phyloP scores from a whole-genome alignment of 2,329 filamentous ascomycete species.

The Pyrenophora seminiperda region DNA sequence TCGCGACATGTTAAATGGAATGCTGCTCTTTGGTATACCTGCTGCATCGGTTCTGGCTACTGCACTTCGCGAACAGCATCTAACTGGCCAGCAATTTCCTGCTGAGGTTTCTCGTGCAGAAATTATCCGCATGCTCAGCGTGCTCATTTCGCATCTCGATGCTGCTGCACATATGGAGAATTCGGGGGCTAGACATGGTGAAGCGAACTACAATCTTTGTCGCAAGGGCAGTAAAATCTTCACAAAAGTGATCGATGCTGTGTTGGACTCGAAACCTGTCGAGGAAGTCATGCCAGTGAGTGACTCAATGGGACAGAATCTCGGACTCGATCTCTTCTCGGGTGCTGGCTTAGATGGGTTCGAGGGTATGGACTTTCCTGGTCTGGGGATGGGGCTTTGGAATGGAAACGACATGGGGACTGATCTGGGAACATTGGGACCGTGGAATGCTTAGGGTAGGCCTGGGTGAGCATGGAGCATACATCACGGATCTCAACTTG shows the following conservation, averaged over 20 bases:
- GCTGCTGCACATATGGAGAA: constrained; percentile 35
- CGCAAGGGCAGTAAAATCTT: constrained; percentile 39
- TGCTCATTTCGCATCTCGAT: constrained; percentile 50
- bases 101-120: constrained; percentile 41
- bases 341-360: constrained; percentile 39
- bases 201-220: constrained; percentile 44
- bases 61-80: constrained; percentile 37
- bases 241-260: constrained; percentile 38
- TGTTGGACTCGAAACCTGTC: constrained; percentile 32
- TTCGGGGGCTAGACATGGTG: constrained; percentile 39
- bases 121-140: constrained; percentile 48
- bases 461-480: not conserved
- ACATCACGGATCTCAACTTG: too few species aligned
- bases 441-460: constrained; percentile 31
- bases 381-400: constrained; percentile 17
- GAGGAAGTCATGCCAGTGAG: constrained; percentile 20
- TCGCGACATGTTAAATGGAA: constrained; percentile 36
- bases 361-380: constrained; percentile 35
- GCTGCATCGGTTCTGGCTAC: constrained; percentile 37
- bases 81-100: constrained; percentile 37
- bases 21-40: constrained; percentile 40
- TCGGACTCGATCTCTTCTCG: constrained; percentile 31
- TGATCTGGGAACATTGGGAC: constrained; percentile 36
- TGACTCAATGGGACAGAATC: constrained; percentile 19
- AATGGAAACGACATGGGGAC: constrained; percentile 10